Evolutionary conservation across 1,139 yeast species (phyloP).

Genomic region (Ogataea hybrid): DNA sequence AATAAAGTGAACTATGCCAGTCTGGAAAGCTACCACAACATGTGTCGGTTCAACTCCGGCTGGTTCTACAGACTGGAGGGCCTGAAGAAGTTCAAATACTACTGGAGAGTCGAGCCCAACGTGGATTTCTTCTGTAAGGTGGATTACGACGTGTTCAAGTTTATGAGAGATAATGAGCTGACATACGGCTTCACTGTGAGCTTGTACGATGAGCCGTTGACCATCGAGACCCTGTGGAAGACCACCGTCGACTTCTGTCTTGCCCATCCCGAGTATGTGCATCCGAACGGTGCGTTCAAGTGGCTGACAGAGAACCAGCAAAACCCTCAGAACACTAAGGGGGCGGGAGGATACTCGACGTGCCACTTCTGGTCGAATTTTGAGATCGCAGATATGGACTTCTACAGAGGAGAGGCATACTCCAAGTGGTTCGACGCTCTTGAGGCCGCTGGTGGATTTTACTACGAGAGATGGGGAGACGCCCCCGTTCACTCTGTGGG

Average conservation of each 20-base stretch:
- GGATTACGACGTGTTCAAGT: slow-evolving; percentile 51
- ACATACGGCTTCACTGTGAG: slow-evolving; percentile 50
- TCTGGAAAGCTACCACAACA: slow-evolving; percentile 46
- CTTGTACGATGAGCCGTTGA: slow-evolving; percentile 43
- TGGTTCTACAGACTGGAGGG: slow-evolving; percentile 45
- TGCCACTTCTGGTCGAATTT: slow-evolving; percentile 60
- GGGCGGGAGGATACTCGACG: slow-evolving; percentile 49
- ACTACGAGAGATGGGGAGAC: slow-evolving; percentile 59
- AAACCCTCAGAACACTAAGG: slow-evolving; percentile 39
- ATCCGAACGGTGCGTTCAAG: slow-evolving; percentile 45
- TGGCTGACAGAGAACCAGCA: slow-evolving; percentile 50
- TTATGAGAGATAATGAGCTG: slow-evolving; percentile 43
- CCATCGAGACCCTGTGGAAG: slow-evolving; percentile 47
- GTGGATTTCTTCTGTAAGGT: slow-evolving; percentile 44
- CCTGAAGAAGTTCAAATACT: slow-evolving; percentile 39
- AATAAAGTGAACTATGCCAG: slow-evolving; percentile 44
- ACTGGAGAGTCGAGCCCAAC: slow-evolving; percentile 54
- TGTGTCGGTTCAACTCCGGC: slow-evolving; percentile 53
- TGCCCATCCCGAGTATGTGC: slow-evolving; percentile 46
- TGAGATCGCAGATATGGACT: slow-evolving; percentile 56
- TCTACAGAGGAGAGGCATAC: slow-evolving; percentile 48
- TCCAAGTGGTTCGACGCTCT: slow-evolving; percentile 46
- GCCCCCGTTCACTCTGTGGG: slow-evolving; percentile 58
- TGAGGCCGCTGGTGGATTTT: slow-evolving; percentile 51
- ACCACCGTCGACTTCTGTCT: slow-evolving; percentile 44